Percentiles rank a stretch among this genome's conserved stretches.
Evolutionary conservation across 176 grass and related monocot genomes (phyloP).

Genomic region (Saccharum spontaneum): DNA sequence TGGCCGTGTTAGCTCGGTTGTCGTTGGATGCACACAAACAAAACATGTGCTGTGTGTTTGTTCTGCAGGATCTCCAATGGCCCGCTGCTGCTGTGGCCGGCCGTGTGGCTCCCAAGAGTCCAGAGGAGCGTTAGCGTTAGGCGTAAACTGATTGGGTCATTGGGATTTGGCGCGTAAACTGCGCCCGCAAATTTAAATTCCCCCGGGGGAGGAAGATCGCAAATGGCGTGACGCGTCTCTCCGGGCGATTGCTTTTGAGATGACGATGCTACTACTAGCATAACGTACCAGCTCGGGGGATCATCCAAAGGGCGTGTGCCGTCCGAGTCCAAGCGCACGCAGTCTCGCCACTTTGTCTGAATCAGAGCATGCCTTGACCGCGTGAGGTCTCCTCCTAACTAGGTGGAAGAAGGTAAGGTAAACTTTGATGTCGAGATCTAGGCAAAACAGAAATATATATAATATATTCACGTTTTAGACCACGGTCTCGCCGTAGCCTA

Average conservation of each 20-base stretch:
- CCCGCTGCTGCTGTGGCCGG: not conserved
- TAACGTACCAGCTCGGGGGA: not conserved
- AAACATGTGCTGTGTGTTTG: not conserved
- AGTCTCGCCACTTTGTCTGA: not conserved
- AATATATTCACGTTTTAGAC: not conserved
- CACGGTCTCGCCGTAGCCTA: too few relatives aligned
- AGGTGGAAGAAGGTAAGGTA: not conserved
- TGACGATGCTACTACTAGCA: not conserved
- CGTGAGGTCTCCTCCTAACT: not conserved
- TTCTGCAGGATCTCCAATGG: not conserved
- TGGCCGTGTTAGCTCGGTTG: conserved; percentile 1
- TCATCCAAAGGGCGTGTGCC: conserved; percentile 16
- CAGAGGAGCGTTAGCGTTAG: too few relatives aligned
- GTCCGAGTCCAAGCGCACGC: not conserved
- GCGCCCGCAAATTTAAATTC: not conserved
- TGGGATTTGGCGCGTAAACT: not conserved
- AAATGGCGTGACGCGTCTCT: conserved; percentile 30
- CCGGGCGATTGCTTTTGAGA: conserved; percentile 9
- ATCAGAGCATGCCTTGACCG: not conserved
- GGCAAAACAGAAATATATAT: too few relatives aligned
- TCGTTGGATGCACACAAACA: conserved; percentile 12
- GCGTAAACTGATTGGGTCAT: too few relatives aligned
- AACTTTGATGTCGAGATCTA: too few relatives aligned
- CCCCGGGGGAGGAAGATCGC: not conserved
- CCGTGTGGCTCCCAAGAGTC: not conserved